phyloP scores from a whole-genome alignment of 164 flowering plant genomes.

The Magnolia changhungtana region DNA sequence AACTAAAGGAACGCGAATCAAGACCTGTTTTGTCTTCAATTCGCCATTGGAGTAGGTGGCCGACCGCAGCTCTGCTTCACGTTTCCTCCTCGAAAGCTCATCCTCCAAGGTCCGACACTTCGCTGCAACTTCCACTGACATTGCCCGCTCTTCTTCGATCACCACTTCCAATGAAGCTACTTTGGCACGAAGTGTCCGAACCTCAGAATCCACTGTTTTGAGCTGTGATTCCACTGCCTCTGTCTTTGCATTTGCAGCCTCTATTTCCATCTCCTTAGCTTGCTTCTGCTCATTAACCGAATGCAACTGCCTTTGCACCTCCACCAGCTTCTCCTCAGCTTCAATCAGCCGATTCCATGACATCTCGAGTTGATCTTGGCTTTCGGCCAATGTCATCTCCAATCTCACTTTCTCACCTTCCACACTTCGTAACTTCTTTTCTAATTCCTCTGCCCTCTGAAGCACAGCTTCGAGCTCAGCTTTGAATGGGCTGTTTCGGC shows the following conservation, averaged over 20 bases:
- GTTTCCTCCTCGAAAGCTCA: conserved; percentile 39
- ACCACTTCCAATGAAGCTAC: conserved; percentile 42
- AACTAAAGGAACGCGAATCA: not conserved
- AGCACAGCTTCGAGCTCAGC: conserved; percentile 43
- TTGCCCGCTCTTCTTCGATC: conserved; percentile 43
- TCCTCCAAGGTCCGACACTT: conserved; percentile 55
- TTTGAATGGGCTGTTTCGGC: conserved; percentile 25
- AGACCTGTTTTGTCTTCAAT: conserved; percentile 62
- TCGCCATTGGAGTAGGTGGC: conserved; percentile 33
- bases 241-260: conserved; percentile 16
- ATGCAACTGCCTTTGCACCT: conserved; percentile 43
- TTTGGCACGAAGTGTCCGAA: conserved; percentile 36
- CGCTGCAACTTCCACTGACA: conserved; percentile 32
- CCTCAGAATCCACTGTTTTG: conserved; percentile 43
- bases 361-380: conserved; percentile 29
- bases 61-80: conserved; percentile 36
- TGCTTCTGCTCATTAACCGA: conserved; percentile 43
- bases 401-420: conserved; percentile 48
- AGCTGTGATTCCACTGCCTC: conserved; percentile 45
- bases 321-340: conserved; percentile 45
- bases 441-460: conserved; percentile 38
- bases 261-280: conserved; percentile 19
- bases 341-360: conserved; percentile 38
- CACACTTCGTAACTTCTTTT: conserved; percentile 35
- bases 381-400: conserved; percentile 38